Base-by-base conservation (phyloP, 805 yeast genomes). In the Lachancea fermentati region DNA sequence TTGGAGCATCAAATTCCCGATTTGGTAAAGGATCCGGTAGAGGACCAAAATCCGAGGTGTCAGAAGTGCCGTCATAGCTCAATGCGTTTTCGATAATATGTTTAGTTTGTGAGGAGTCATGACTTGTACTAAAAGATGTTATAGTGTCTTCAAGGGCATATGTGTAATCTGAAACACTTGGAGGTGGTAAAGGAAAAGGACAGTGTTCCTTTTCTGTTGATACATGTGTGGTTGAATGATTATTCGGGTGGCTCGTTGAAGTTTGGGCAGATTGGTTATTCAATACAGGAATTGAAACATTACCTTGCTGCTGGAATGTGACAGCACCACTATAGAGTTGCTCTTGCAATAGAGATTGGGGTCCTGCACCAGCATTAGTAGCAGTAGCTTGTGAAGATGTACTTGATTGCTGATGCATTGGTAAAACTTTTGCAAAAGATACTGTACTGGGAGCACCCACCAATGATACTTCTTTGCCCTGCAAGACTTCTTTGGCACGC, bases 1-100 rank as follows among this genome's bases (percentile, higher is more conserved):
- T 84, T 4, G 96, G 91, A 0, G 96, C 85, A 60, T 88, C 96
- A 62, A 85, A 88, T 40, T 77, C 80, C 46, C 94, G 76, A 12
- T 45, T 67, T 2, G 78, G 65, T 17, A 75, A 65, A 22, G 89
- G 81, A 41, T 81, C 88, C 0, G 96, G 95, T 19, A 85, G 67
- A 5, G 89, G 82, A 3, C 89, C 91, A 53, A 79, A 75, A 50
- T 75, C 75, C 14, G 71, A 66, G 3, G 58, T 57, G 34, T 61
- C 60, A 39, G 72, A 71, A 41, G 74, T 70, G 5, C 72, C 73
- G 11, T 67, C 60, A 46, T 75, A 78, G 6, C 52, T 47, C 28
- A 66, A 36, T 2, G 79, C 71, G 24, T 65, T 56, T 5, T 60
- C 54, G n/a, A 81, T 56, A 22, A 81, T 58, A 17, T 75, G 69